Percentiles rank a stretch among this genome's conserved stretches.
These are phyloP conservation scores for Rhizophagus sp. DNA, from an alignment of 192 early-diverging fungal species.

Conservation along the genomic window DNA sequence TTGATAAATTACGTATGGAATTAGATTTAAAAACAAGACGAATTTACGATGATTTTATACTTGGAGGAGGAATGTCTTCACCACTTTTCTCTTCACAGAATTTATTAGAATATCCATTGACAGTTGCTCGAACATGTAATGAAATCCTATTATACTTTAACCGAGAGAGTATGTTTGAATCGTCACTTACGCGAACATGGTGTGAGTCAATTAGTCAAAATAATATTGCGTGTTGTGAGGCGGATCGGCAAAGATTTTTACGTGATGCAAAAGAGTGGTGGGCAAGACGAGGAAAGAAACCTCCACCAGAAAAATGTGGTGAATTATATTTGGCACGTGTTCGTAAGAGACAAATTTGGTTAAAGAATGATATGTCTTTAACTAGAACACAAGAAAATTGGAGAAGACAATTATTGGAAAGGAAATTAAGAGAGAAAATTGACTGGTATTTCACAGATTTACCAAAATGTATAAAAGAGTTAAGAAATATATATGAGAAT, in stretches of 20 bases:
- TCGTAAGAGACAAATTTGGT: conserved; percentile 25
- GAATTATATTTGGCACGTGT: conserved; percentile 28
- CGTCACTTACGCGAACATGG: background rate
- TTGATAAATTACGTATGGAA: conserved; percentile 21
- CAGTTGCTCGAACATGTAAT: background rate
- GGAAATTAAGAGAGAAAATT: conserved; percentile 29
- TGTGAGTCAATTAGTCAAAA: conserved; percentile 7
- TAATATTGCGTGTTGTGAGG: conserved; percentile 6
- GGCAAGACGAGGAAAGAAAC: conserved; percentile 31
- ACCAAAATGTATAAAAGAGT: background rate
- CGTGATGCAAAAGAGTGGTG: conserved; percentile 33
- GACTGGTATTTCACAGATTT: conserved; percentile 32
- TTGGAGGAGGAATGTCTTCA: background rate
- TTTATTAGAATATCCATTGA: background rate
- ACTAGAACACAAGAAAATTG: conserved; percentile 26
- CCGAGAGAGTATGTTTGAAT: conserved; percentile 18
- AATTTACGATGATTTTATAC: conserved; percentile 28
- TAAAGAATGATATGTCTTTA: conserved; percentile 20
- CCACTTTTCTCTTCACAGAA: background rate
- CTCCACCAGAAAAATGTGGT: conserved; percentile 30
- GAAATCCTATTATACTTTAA: conserved; percentile 20
- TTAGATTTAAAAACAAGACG: conserved; percentile 28
- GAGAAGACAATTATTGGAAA: conserved; percentile 26
- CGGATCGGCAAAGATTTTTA: conserved; percentile 24
- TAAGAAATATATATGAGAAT: conserved; percentile 17